A percentile compares a stretch with the other conserved stretches of the same genome.
Evolutionary conservation across 345 rosid species (phyloP).

Genomic region (Syzygium jambos): DNA sequence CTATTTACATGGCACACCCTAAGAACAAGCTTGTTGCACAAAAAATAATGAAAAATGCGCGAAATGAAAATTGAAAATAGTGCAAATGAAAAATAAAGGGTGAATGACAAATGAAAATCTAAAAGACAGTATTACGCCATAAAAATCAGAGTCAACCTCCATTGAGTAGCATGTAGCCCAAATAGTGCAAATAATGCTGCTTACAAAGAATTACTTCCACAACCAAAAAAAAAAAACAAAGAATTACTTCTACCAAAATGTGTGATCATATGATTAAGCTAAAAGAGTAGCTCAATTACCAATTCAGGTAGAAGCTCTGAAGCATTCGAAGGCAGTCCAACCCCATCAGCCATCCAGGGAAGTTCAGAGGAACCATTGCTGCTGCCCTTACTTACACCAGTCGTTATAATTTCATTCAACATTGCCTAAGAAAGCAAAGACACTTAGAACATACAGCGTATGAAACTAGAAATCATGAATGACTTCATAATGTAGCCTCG

Average conservation of each 20-base stretch:
- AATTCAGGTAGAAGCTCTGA: slow-evolving; percentile 62
- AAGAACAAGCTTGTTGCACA: not conserved
- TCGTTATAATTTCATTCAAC: slow-evolving; percentile 76
- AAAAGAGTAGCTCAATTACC: slow-evolving; percentile 25
- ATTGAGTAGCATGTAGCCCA: not conserved
- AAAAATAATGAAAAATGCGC: not conserved
- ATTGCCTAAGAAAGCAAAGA: slow-evolving; percentile 50
- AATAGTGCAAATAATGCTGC: not conserved
- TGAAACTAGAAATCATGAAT: not conserved
- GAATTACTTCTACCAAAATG: not conserved
- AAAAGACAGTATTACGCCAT: not conserved
- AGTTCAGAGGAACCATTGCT: slow-evolving; percentile 47
- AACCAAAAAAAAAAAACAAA: not conserved
- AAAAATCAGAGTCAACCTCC: not conserved
- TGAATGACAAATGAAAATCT: not conserved
- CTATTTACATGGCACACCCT: not conserved
- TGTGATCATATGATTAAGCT: not conserved
- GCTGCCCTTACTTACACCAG: slow-evolving; percentile 36
- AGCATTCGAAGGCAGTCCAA: slow-evolving; percentile 83
- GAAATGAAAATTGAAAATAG: not conserved
- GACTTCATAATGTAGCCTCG: not conserved
- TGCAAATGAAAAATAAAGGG: not conserved
- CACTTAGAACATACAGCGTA: not conserved
- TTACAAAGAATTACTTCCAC: not conserved
- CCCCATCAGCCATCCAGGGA: slow-evolving; percentile 99